Base-by-base conservation (phyloP, 345 rosid species). In the Fremontodendron californicum region DNA sequence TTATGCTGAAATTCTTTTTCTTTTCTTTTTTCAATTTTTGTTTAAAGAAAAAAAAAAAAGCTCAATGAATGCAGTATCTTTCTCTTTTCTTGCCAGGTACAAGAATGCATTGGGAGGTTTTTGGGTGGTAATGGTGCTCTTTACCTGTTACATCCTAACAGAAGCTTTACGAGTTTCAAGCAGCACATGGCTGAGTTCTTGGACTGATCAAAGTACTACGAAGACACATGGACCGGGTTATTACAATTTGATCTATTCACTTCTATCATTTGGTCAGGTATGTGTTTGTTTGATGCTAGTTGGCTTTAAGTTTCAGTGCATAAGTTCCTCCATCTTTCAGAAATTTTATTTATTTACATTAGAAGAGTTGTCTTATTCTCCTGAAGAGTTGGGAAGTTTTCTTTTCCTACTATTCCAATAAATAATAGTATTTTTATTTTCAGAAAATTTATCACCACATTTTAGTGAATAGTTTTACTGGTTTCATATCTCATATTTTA, bases 91-190 rank as follows among this genome's bases (percentile, higher is more conserved):
- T 85, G 71, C 54, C 86, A 96, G 99, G 88, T 96, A 92, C 84
- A 92, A 90, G 85, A 87, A 93, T 86, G 97, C 99, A 79, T 84
- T 96, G 73, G 99, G 99, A 88, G 99, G 99, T 54, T 78, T 91
- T 37, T 94, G 98, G 99, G 95, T 94, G 77, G 98, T 96, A 75
- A 75, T 81, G 81, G 75, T 91, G 27, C 98, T 96, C 75, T 87
- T 96, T 72, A 16, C 78, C 58, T 96, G 99, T 86, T 96, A 92
- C 75, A 55, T 93, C 70, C 35, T 84, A 49, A 91, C 97, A 52
- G 99, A 96, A 91, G 84, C 83, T 71, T 85, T 96, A 68, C 86
- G 99, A 83, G 90, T 96, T 83, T 90, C 93, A 78, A 88, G 94
- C 81, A 96, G 99, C 86, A 94, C 95, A 40, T 96, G 99, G 99